phyloP scores from a whole-genome alignment of 2,329 filamentous ascomycete genomes.

The Penicillium sp. region DNA sequence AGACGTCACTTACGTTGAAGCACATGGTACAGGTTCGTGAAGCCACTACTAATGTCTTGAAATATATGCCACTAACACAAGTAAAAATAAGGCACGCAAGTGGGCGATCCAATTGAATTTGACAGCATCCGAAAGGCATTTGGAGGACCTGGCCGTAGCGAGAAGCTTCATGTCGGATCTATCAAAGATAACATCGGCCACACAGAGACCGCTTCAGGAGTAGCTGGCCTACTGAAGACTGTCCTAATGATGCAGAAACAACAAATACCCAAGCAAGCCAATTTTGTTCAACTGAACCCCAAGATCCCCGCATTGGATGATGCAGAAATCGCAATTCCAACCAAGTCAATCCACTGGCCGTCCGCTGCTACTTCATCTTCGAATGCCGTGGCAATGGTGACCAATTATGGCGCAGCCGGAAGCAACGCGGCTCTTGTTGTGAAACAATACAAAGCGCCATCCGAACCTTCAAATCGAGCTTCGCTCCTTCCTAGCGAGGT shows the following conservation, averaged over 20 bases:
- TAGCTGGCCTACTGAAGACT: neutral
- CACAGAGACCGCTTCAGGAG: conserved; percentile 17
- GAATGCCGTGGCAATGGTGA: conserved; percentile 20
- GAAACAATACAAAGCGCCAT: conserved; percentile 10
- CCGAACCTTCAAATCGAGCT: too few species aligned
- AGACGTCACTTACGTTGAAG: conserved; percentile 14
- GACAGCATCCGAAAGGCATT: conserved; percentile 18
- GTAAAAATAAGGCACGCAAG: conserved; percentile 10
- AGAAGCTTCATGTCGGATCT: conserved; percentile 17
- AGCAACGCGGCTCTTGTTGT: conserved; percentile 25
- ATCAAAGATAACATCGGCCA: conserved; percentile 26
- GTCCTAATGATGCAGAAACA: conserved; percentile 1
- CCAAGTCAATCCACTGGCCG: neutral
- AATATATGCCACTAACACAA: neutral
- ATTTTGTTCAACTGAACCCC: neutral
- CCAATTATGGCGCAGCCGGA: conserved; percentile 27
- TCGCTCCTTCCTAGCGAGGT: too few species aligned
- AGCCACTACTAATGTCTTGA: neutral
- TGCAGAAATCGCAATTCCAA: neutral
- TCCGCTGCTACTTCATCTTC: neutral
- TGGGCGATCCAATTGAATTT: conserved; percentile 18
- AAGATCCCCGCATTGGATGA: neutral
- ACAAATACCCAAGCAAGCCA: neutral
- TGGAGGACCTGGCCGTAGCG: conserved; percentile 4
- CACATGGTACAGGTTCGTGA: conserved; percentile 13